Percentiles rank a stretch among this genome's conserved stretches.
Conservation (phyloP, 768 basidiomycete genomes). For the Clavulina sp. region DNA sequence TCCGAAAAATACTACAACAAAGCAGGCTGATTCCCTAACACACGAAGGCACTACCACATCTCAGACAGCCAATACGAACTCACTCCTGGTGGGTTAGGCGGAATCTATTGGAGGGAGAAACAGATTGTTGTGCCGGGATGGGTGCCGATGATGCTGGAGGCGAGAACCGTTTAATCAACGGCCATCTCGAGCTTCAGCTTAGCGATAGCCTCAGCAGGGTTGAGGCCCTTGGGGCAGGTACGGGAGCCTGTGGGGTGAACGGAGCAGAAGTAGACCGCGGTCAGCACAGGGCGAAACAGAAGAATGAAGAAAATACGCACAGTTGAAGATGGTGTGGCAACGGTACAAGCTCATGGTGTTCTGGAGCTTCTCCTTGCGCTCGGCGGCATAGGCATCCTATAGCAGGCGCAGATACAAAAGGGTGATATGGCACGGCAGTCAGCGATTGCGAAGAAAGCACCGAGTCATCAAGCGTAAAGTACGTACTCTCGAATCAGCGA, state of each 20-base stretch:
- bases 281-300: conserved; percentile 2
- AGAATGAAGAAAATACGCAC: conserved; percentile 23
- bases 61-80: no score
- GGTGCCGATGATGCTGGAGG: no score
- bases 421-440: background rate
- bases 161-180: conserved; percentile 38
- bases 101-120: no score
- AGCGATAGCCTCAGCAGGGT: conserved; percentile 82
- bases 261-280: background rate
- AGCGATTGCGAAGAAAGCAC: background rate
- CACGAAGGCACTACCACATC: no score
- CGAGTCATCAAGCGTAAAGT: background rate
- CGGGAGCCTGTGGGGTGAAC: conserved; percentile 40
- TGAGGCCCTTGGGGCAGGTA: conserved; percentile 95
- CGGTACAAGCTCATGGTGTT: conserved; percentile 94
- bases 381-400: conserved; percentile 57
- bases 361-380: conserved; percentile 82
- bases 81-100: no score
- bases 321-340: conserved; percentile 98
- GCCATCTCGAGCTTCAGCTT: conserved; percentile 87
- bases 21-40: no score
- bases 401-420: no score
- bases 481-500: conserved; percentile 83
- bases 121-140: no score
- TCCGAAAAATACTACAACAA: no score